Base-by-base conservation (phyloP, 2,329 filamentous ascomycete species). In the Penicillium brevicompactum region DNA sequence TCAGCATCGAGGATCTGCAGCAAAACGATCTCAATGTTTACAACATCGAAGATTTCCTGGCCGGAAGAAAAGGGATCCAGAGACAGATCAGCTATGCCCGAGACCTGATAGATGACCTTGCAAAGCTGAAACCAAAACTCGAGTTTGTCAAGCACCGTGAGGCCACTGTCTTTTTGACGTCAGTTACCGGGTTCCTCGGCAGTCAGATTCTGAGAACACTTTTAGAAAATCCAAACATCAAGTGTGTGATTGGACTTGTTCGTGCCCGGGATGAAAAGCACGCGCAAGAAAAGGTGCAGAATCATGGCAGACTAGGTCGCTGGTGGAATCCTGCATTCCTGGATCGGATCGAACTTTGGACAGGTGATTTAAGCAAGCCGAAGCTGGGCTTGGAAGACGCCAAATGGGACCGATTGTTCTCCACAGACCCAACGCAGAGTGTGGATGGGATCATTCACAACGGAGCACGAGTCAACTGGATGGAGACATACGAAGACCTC, bases 391-490 rank as follows among this genome's bases (percentile, higher is more conserved):
- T 56, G 9, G 27, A 58, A 9, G 16, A 49, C 7, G 24, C 34
- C 27, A 42, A 51, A 14, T 53, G 49, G 49, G 6, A 32, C 8
- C 34, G 18, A n/a, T 37, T 56, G 10, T 49, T 49, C 27, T 21
- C 16, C 13, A 24, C 44, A 14, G 27, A 47, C 46, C 2, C n/a
- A 14, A 18, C 24, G 8, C 31, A 31, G 7, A 9, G 16, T 13
- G 11, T 53, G 8, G 43, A 49, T 10, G 22, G 46, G 1, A 59
- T 56, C 9, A 56, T 59, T 24, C 53, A 56, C 27, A 56, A 53
- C 13, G 56, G 43, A 21, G 56, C 46, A 5, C n/a, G 42, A 10
- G 53, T 53, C 8, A 50, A 56, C 10, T 59, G 53, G 47, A 47
- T 56, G 38, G 46, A 50, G 4, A 40, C 11, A 9, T 53, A 53